These are phyloP conservation scores for Potentilla sterilis DNA, from an alignment of 306 rosid genomes.

Conservation along the genomic window DNA sequence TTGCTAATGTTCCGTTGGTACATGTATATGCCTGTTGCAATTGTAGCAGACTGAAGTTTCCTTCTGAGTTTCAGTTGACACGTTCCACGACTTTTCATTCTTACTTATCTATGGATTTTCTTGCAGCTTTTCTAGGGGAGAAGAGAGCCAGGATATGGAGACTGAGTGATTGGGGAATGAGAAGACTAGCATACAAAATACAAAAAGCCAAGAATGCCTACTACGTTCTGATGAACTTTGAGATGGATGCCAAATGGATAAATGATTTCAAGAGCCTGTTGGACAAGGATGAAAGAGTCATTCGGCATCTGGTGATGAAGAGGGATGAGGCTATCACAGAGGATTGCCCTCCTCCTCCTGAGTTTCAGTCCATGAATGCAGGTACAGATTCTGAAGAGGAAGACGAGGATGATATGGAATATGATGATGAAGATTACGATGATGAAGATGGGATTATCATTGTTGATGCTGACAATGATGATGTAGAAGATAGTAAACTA, in stretches of 20 bases:
- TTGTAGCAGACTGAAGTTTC: neutral
- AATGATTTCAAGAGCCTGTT: constrained; percentile 80
- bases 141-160: constrained; percentile 89
- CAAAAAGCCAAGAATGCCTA: constrained; percentile 73
- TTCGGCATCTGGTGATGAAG: constrained; percentile 82
- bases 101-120: constrained; percentile 2
- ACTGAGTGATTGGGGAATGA: constrained; percentile 89
- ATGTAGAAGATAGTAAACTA: constrained; percentile 16
- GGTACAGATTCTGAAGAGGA: constrained; percentile 46
- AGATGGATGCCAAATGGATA: constrained; percentile 77
- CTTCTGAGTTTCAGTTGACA: neutral
- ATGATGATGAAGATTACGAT: constrained; percentile 25
- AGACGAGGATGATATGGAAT: constrained; percentile 34
- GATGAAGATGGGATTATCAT: constrained; percentile 26
- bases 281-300: constrained; percentile 86
- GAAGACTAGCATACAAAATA: constrained; percentile 78
- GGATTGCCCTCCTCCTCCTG: constrained; percentile 90
- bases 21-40: neutral
- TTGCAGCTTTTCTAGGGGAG: constrained; percentile 79
- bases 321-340: constrained; percentile 77
- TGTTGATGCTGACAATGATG: constrained; percentile 15
- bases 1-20: neutral
- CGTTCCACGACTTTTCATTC: constrained; percentile 16
- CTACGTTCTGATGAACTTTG: constrained; percentile 83
- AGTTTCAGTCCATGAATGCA: constrained; percentile 47